Evolutionary conservation across 225 moss, liverwort and hornwort genomes (phyloP), one percentile per base, ranked within the genome.

Genomic region (Polytrichum formosum): DNA sequence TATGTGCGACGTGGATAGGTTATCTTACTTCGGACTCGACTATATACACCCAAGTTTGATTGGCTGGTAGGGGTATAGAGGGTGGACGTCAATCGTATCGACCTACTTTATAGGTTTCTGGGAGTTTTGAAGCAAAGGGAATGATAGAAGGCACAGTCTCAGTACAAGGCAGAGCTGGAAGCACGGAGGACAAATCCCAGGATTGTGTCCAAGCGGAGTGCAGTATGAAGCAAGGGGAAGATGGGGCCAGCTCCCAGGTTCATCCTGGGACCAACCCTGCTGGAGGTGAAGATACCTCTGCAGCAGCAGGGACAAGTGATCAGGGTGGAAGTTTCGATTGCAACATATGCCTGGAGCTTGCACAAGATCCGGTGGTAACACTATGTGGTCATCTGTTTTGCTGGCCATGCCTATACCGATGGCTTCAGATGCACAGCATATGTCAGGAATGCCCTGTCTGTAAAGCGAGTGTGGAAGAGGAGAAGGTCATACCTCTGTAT

Each of bases 321-420:
- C 93, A 97, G 67, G 96, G 96, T 26, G 96, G 96, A 28, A 97
- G 96, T 66, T 97, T 97, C 23, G 96, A 94, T 73, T 97, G 94
- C 74, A 97, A 97, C 73, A 97, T 97, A 56, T 97, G 96, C 67
- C 64, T 97, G 74, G 96, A 94, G 83, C 84, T 97, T 35, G 96
- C 94, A 6, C 94, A 97, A 68, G 96, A 97, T 68, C 96, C 96
- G 6, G 96, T 97, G 2, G 96, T 97, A 4, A 97, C 96, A 1
- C 89, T 97, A 0, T 97, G 96, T 72, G 94, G 96, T 2, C 94
- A 97, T 67, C 83, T 97, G 2, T 97, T 97, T 73, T 97, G 96
- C 75, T 97, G 96, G 96, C 92, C 96, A 5, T 97, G 96, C 65
- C 78, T 97, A 5, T 97, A 97, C 73, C 96, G 96, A 66, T 97